These are phyloP conservation scores for Talaromyces thailandensis DNA, from an alignment of 495 filamentous ascomycete species.

Conservation along the genomic window DNA sequence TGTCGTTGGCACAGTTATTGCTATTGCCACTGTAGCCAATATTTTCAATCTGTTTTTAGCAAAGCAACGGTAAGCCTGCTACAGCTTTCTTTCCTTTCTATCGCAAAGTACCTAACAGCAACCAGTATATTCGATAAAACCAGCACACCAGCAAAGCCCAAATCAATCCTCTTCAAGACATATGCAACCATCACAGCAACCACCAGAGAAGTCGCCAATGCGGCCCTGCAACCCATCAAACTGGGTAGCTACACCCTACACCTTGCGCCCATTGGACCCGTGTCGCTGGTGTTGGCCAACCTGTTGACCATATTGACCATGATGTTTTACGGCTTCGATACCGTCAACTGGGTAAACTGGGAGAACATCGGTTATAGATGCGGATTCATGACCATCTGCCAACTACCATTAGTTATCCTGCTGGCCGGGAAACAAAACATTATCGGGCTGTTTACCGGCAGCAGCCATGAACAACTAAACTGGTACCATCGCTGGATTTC, in stretches of 20 bases:
- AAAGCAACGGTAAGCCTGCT: constrained; percentile 35
- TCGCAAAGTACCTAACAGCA: neutral
- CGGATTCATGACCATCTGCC: constrained; percentile 68
- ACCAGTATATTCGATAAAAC: constrained; percentile 20
- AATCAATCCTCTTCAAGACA: constrained; percentile 38
- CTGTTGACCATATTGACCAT: constrained; percentile 29
- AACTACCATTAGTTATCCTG: constrained; percentile 73
- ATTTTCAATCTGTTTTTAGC: constrained; percentile 34
- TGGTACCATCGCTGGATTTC: constrained; percentile 81
- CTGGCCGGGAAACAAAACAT: constrained; percentile 73
- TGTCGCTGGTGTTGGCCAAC: constrained; percentile 29
- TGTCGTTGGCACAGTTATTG: constrained; percentile 47
- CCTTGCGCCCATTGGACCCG: constrained; percentile 33
- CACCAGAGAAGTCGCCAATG: constrained; percentile 56
- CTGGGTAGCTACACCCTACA: constrained; percentile 35
- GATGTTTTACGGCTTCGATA: constrained; percentile 34
- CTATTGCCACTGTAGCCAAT: constrained; percentile 40
- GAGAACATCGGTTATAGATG: constrained; percentile 69
- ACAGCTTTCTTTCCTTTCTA: neutral
- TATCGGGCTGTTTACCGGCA: constrained; percentile 57
- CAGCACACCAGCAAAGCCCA: constrained; percentile 55
- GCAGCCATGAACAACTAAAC: constrained; percentile 67
- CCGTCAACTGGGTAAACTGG: constrained; percentile 37
- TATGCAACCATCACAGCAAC: constrained; percentile 65
- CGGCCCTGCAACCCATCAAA: constrained; percentile 45